These are phyloP conservation scores for Suillus hirtellus DNA, from an alignment of 768 basidiomycete species.

Conservation along the genomic window DNA sequence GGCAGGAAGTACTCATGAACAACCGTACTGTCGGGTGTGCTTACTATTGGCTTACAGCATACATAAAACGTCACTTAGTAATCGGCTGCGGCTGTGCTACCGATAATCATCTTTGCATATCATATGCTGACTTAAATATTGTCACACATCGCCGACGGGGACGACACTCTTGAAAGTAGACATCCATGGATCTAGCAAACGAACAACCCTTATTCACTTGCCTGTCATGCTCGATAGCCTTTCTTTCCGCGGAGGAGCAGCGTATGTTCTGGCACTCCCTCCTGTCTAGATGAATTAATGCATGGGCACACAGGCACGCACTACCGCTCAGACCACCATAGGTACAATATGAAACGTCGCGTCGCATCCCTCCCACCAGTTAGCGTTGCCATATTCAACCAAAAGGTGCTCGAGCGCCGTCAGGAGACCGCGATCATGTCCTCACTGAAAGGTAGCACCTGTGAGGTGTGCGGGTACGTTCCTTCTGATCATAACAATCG, in stretches of 20 bases:
- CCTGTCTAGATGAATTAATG: conserved; percentile 10
- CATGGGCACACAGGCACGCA: conserved; percentile 59
- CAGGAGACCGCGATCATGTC: conserved; percentile 72
- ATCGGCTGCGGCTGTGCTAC: not conserved
- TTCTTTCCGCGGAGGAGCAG: conserved; percentile 80
- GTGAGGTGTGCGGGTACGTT: conserved; percentile 83
- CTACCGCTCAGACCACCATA: conserved; percentile 92
- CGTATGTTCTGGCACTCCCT: conserved; percentile 44
- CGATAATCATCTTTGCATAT: conserved; percentile 1
- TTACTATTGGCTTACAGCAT: no score
- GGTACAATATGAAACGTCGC: conserved; percentile 97
- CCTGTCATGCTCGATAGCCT: conserved; percentile 88
- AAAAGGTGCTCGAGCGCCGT: conserved; percentile 81
- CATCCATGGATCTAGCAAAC: conserved; percentile 5
- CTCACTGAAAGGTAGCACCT: conserved; percentile 59
- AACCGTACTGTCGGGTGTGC: no score
- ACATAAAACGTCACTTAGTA: not conserved
- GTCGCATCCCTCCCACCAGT: conserved; percentile 90
- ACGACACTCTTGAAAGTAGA: not conserved
- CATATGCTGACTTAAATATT: not conserved
- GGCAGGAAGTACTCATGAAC: no score
- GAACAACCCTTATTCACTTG: conserved; percentile 69
- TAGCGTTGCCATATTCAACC: conserved; percentile 72
- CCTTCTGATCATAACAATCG: conserved; percentile 1
- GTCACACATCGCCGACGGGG: not conserved